Evolutionary conservation across 768 basidiomycete genomes (phyloP).

Genomic region (Suillus alpinus): DNA sequence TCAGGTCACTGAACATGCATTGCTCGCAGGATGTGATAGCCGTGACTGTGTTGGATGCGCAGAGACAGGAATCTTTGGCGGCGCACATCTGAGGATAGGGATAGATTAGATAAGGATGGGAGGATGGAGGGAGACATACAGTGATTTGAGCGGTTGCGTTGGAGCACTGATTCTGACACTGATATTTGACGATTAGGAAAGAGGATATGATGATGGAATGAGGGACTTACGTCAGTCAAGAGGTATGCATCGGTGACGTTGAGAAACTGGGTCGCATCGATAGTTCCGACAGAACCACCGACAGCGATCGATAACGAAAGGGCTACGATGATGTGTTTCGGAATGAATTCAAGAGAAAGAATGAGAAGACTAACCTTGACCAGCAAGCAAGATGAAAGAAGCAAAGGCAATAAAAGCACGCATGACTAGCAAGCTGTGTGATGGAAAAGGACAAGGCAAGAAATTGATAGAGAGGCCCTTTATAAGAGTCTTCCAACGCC

Average conservation of each 20-base stretch:
- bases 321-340: slow-evolving; percentile 18
- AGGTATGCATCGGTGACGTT: slow-evolving; percentile 32
- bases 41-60: slow-evolving; percentile 40
- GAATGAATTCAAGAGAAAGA: background rate
- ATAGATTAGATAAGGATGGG: slow-evolving; percentile 20
- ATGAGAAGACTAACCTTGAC: slow-evolving; percentile 49
- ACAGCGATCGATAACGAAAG: slow-evolving; percentile 51
- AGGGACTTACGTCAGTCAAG: slow-evolving; percentile 24
- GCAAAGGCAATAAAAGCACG: slow-evolving; percentile 23
- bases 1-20: slow-evolving; percentile 60
- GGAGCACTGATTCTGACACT: slow-evolving; percentile 28
- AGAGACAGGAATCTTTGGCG: slow-evolving; percentile 51
- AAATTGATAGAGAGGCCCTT: background rate
- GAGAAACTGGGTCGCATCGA: slow-evolving; percentile 47
- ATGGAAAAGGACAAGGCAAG: slow-evolving; percentile 10
- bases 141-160: slow-evolving; percentile 21
- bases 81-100: slow-evolving; percentile 40
- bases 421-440: slow-evolving; percentile 26
- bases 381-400: slow-evolving; percentile 44
- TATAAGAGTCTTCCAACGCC: too few relatives aligned
- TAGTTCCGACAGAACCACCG: slow-evolving; percentile 30
- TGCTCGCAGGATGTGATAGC: slow-evolving; percentile 56
- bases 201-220: slow-evolving; percentile 6
- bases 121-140: slow-evolving; percentile 14
- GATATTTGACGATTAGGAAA: slow-evolving; percentile 25